These are phyloP conservation scores for Xylaria sp. DNA, from an alignment of 2,329 filamentous ascomycete species.

Conservation along the genomic window DNA sequence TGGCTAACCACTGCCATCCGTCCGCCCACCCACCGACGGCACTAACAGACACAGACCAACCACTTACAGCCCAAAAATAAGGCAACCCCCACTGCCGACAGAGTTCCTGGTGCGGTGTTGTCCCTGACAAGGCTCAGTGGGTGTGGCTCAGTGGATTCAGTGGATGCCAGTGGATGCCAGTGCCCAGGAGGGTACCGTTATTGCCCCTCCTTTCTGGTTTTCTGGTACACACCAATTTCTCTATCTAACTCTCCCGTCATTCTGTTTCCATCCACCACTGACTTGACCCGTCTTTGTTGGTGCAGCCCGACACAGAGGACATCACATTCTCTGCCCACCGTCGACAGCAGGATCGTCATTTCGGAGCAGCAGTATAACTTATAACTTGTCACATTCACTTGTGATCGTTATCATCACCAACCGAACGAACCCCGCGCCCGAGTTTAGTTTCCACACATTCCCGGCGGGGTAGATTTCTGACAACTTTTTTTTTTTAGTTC, in stretches of 20 bases:
- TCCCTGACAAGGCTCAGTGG: slow-evolving; percentile 3
- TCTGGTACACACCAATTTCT: slow-evolving; percentile 17
- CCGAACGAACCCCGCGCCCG: slow-evolving; percentile 23
- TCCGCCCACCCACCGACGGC: too few relatives aligned
- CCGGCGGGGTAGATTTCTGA: slow-evolving; percentile 33
- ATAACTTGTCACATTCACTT: slow-evolving; percentile 41
- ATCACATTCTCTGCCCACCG: background rate
- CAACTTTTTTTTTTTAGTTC: slow-evolving; percentile 16
- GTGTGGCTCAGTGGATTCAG: too few relatives aligned
- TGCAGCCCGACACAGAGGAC: slow-evolving; percentile 8
- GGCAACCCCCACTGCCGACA: slow-evolving; percentile 16
- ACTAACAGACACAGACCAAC: too few relatives aligned
- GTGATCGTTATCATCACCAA: slow-evolving; percentile 35
- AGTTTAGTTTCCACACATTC: slow-evolving; percentile 18
- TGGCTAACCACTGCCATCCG: slow-evolving; percentile 6
- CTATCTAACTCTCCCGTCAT: slow-evolving; percentile 29
- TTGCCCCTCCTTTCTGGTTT: slow-evolving; percentile 31
- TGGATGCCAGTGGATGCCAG: too few relatives aligned
- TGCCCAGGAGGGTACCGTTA: slow-evolving; percentile 9
- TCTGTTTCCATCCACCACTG: slow-evolving; percentile 23
- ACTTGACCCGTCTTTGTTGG: slow-evolving; percentile 28
- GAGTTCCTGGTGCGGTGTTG: slow-evolving; percentile 3
- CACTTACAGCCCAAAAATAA: slow-evolving; percentile 18
- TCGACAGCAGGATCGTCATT: background rate
- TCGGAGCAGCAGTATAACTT: background rate